Conservation (phyloP, 2,329 filamentous ascomycete genomes). For the Corynespora cassiicola region DNA sequence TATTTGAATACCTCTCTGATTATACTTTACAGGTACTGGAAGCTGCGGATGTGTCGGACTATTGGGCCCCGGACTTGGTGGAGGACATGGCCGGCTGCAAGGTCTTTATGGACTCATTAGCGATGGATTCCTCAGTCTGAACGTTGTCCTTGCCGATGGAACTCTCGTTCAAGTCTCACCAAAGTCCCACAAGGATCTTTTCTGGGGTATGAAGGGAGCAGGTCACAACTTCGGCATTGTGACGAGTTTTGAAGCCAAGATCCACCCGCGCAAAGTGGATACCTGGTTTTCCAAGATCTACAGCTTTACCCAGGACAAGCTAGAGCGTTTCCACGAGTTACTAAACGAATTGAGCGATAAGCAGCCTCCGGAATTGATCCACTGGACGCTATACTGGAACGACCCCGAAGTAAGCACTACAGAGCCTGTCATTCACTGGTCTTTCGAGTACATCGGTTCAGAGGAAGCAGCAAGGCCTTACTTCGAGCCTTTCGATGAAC, state of each 20-base stretch:
- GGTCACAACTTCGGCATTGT: slow-evolving; percentile 67
- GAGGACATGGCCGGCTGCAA: slow-evolving; percentile 63
- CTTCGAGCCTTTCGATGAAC: background rate
- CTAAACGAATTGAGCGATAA: background rate
- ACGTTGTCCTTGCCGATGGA: slow-evolving; percentile 61
- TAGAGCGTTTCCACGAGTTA: background rate
- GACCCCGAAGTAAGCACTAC: slow-evolving; percentile 2
- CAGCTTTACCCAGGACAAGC: background rate
- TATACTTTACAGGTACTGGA: slow-evolving; percentile 27
- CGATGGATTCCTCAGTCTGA: slow-evolving; percentile 62
- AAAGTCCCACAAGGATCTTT: slow-evolving; percentile 54
- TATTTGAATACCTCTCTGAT: background rate
- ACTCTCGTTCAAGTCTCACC: slow-evolving; percentile 45
- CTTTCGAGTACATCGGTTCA: slow-evolving; percentile 2
- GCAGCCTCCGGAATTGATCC: slow-evolving; percentile 1
- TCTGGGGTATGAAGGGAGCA: slow-evolving; percentile 63
- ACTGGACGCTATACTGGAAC: background rate
- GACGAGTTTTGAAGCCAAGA: slow-evolving; percentile 49
- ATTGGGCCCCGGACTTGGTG: slow-evolving; percentile 61
- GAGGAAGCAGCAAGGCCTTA: background rate
- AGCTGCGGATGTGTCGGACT: slow-evolving; percentile 59
- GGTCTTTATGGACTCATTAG: slow-evolving; percentile 60
- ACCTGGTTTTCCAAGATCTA: background rate
- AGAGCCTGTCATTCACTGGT: slow-evolving; percentile 3
- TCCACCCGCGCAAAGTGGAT: slow-evolving; percentile 40